phyloP scores from a whole-genome alignment of 2,329 filamentous ascomycete species.

The Penicillium oxalicum region DNA sequence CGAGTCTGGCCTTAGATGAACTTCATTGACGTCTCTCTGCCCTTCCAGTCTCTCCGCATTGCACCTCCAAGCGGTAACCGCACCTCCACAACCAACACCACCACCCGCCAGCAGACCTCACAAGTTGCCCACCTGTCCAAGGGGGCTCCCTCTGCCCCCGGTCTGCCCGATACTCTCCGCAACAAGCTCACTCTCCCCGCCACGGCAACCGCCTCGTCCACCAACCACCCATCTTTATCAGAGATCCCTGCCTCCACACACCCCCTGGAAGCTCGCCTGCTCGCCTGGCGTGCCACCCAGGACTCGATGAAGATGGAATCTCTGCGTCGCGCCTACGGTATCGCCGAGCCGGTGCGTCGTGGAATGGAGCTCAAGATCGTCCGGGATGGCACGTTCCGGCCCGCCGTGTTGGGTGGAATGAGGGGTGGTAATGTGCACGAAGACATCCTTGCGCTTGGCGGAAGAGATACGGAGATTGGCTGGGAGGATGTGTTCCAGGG shows the following conservation, averaged over 20 bases:
- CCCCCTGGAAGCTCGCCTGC: constrained; percentile 85
- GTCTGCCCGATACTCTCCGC: constrained; percentile 89
- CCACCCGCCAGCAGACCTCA: constrained; percentile 52
- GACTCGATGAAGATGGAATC: constrained; percentile 81
- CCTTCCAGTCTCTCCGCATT: constrained; percentile 77
- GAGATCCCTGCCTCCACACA: constrained; percentile 61
- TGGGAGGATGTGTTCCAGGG: constrained; percentile 95
- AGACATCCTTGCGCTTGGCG: constrained; percentile 67
- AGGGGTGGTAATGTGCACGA: constrained; percentile 65
- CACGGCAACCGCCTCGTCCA: constrained; percentile 41
- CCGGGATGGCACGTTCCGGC: constrained; percentile 67
- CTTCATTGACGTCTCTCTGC: background rate
- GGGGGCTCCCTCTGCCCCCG: constrained; percentile 82
- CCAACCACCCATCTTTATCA: constrained; percentile 27
- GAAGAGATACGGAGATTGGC: constrained; percentile 66
- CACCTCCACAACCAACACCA: constrained; percentile 59
- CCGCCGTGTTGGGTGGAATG: constrained; percentile 59
- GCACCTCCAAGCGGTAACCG: constrained; percentile 65
- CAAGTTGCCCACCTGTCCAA: constrained; percentile 58
- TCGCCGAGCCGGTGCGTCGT: constrained; percentile 84
- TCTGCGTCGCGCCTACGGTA: constrained; percentile 79
- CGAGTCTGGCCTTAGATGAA: too few relatives aligned
- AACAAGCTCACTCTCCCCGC: constrained; percentile 66
- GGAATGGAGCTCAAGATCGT: constrained; percentile 95
- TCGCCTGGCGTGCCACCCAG: constrained; percentile 85